A percentile compares a stretch with the other conserved stretches of the same genome.
Conservation (phyloP, 441 rosid species). For the Biscutella laevigata region DNA sequence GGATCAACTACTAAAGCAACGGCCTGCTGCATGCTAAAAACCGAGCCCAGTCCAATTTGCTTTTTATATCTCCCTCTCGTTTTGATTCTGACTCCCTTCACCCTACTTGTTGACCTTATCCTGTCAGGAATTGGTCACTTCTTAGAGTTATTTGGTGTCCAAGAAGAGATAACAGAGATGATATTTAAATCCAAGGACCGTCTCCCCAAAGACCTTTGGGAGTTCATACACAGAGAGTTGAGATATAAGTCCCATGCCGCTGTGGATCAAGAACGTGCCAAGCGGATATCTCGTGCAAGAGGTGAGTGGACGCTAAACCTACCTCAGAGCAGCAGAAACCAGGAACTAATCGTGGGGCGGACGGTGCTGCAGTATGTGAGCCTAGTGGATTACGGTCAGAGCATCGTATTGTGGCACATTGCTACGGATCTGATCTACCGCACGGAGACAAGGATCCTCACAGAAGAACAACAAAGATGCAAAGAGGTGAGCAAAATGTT, state of each 20-base stretch:
- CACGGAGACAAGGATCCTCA: not conserved
- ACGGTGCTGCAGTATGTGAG: conserved; percentile 22
- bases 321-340: too few relatives aligned
- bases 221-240: conserved; percentile 29
- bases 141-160: conserved; percentile 21
- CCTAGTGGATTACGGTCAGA: conserved; percentile 39
- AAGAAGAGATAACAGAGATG: conserved; percentile 24
- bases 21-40: too few relatives aligned
- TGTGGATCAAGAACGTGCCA: conserved; percentile 25
- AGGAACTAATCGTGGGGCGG: not conserved
- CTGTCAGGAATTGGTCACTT: too few relatives aligned
- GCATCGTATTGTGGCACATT: conserved; percentile 49
- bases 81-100: not conserved
- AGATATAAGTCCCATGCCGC: conserved; percentile 12
- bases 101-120: too few relatives aligned
- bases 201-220: conserved; percentile 36
- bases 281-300: conserved; percentile 27
- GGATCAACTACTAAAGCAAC: too few relatives aligned
- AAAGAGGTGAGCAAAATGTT: conserved; percentile 30
- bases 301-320: conserved; percentile 45
- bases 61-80: too few relatives aligned
- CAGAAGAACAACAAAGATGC: not conserved
- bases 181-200: conserved; percentile 15
- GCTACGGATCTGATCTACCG: conserved; percentile 44
- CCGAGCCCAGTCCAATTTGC: too few relatives aligned